A percentile compares a stretch with the other conserved stretches of the same genome.
Evolutionary conservation across 345 rosid species (phyloP).

Genomic region (Nephelium lappaceum): DNA sequence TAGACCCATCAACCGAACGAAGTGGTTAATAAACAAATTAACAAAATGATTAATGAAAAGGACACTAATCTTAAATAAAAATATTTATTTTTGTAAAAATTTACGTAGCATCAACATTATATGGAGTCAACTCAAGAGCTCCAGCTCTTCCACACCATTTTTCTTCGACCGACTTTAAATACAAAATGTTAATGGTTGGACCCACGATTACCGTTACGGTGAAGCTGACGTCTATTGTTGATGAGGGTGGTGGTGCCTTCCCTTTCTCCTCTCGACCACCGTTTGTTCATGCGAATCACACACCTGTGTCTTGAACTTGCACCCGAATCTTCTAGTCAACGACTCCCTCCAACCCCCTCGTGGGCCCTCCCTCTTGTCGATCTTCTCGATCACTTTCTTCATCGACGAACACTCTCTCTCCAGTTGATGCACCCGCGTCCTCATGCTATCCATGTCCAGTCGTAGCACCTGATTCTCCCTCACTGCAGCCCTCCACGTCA

Average conservation of each 20-base stretch:
- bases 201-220: background rate
- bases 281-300: slow-evolving; percentile 88
- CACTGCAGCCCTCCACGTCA: slow-evolving; percentile 69
- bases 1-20: background rate
- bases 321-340: slow-evolving; percentile 61
- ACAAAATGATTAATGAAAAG: background rate
- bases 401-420: slow-evolving; percentile 87
- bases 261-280: slow-evolving; percentile 54
- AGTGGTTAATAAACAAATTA: background rate
- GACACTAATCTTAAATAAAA: background rate
- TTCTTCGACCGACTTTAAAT: too few species aligned
- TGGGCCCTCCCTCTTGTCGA: slow-evolving; percentile 54
- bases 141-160: too few species aligned
- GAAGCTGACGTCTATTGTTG: slow-evolving; percentile 24
- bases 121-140: too few species aligned
- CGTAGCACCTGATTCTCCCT: slow-evolving; percentile 95
- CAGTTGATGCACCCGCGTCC: slow-evolving; percentile 85
- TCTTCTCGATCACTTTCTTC: slow-evolving; percentile 84
- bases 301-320: slow-evolving; percentile 92
- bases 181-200: background rate
- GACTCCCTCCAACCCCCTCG: slow-evolving; percentile 58
- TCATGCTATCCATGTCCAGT: slow-evolving; percentile 97
- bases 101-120: background rate
- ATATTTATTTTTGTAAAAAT: too few species aligned
- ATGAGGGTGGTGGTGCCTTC: slow-evolving; percentile 42